phyloP scores from a whole-genome alignment of 2,329 filamentous ascomycete genomes.

The Aspergillus hortae region DNA sequence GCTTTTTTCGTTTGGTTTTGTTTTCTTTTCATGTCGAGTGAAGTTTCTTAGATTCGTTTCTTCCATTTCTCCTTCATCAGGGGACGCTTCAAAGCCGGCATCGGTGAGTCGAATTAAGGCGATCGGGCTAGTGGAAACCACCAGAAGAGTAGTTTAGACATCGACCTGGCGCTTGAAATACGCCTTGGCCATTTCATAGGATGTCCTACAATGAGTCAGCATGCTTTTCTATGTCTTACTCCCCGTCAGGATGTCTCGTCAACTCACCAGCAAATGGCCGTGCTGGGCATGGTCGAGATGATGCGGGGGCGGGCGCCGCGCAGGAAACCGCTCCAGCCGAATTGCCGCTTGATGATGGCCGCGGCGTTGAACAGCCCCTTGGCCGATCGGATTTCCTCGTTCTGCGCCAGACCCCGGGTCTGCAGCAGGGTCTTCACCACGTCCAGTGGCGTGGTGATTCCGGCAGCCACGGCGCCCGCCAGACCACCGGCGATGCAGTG shows the following conservation, averaged over 20 bases:
- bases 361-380: constrained; percentile 77
- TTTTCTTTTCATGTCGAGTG: neutral
- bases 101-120: constrained; percentile 8
- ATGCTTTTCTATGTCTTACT: no score
- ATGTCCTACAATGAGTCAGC: constrained; percentile 46
- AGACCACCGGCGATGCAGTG: constrained; percentile 91
- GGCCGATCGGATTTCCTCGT: constrained; percentile 79
- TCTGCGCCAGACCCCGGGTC: constrained; percentile 78
- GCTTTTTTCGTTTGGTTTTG: neutral
- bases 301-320: constrained; percentile 88
- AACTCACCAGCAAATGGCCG: constrained; percentile 93
- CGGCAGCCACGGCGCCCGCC: constrained; percentile 89
- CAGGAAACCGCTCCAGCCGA: constrained; percentile 84
- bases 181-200: constrained; percentile 66
- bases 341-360: constrained; percentile 74
- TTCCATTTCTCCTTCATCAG: neutral
- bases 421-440: constrained; percentile 98
- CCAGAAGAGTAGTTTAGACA: constrained; percentile 15
- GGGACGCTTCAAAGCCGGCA: no score
- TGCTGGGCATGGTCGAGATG: constrained; percentile 96
- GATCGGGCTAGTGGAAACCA: constrained; percentile 8
- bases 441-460: constrained; percentile 91
- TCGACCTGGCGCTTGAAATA: constrained; percentile 54
- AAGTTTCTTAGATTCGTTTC: neutral
- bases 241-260: no score